Base-by-base conservation (phyloP, 495 filamentous ascomycete species). In the Aspergillus homomorphus region DNA sequence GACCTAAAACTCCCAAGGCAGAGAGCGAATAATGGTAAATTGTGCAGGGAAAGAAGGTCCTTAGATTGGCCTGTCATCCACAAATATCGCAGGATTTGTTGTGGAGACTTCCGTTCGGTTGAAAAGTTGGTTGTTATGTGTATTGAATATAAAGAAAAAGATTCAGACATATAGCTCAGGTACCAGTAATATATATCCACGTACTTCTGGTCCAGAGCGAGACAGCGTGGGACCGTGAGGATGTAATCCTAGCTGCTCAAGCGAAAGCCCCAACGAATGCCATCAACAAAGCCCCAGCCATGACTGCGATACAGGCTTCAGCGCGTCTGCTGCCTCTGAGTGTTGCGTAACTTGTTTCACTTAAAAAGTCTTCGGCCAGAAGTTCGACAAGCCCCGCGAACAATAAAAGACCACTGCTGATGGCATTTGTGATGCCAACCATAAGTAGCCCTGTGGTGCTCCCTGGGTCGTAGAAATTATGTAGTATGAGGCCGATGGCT, bases 371-470 rank as follows among this genome's bases (percentile, higher is more conserved):
- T 73, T 98, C 93, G 5, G 93, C 91, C 14, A 98, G 80, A 45
- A 98, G 74, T 71, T 96, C 92, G 0, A 96, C 93, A 54, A 98
- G 71, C 4, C 93, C 92, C 0, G 93, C 93, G 73, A 96, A 98
- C 10, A 98, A 78, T 51, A 98, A 69, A 50, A 98, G 74, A 0
- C 93, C 93, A 64, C 85, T 88, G 23, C 87, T 91, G 58, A 98
- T 89, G 28, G 89, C 92, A 65, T 98, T 98, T 78, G 92, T 96
- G 64, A 92, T 82, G 16, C 93, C 93, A 3, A 96, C 92, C 85
- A 91, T 91, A 26, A 96, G 78, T 54, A 98, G 69, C 0, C 93
- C 93, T 0, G 88, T 87, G 60, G 91, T 81, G 63, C 87, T 90
- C 33, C 80, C 79, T 19, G 93, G 93, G 62, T 94, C 89, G 68